These are phyloP conservation scores for Ogataea pini DNA, from an alignment of 805 yeast genomes.

Conservation along the genomic window DNA sequence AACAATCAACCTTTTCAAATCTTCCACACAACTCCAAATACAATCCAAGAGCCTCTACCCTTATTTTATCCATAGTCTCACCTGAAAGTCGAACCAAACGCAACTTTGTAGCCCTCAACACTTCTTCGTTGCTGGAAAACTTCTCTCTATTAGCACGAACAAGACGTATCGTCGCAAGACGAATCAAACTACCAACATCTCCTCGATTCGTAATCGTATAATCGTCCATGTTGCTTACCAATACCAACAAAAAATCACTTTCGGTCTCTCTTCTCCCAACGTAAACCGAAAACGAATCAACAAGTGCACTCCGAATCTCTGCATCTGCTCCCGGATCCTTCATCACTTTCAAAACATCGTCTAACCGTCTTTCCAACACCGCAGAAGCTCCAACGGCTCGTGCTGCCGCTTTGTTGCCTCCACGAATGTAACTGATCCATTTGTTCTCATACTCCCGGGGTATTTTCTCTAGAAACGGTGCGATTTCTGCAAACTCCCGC, in stretches of 20 bases:
- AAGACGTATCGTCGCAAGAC: constrained; percentile 49
- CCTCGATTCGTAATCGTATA: constrained; percentile 81
- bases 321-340: constrained; percentile 32
- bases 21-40: constrained; percentile 25
- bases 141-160: constrained; percentile 33
- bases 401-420: constrained; percentile 41
- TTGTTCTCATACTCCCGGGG: constrained; percentile 26
- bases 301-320: constrained; percentile 26
- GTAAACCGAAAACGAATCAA: constrained; percentile 30
- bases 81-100: constrained; percentile 57
- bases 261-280: constrained; percentile 21
- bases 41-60: constrained; percentile 44
- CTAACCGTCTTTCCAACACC: constrained; percentile 19
- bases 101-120: constrained; percentile 26
- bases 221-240: constrained; percentile 59
- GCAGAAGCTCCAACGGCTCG: constrained; percentile 36
- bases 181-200: constrained; percentile 82
- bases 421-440: constrained; percentile 40
- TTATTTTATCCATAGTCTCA: constrained; percentile 61
- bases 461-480: constrained; percentile 15
- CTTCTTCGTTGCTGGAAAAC: constrained; percentile 12
- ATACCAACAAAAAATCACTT: constrained; percentile 2
- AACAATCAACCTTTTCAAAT: not conserved
- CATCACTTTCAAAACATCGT: constrained; percentile 31
- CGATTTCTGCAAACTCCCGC: constrained; percentile 35